Conservation (phyloP, 2,329 filamentous ascomycete species). For the Xylariaceae sp. region DNA sequence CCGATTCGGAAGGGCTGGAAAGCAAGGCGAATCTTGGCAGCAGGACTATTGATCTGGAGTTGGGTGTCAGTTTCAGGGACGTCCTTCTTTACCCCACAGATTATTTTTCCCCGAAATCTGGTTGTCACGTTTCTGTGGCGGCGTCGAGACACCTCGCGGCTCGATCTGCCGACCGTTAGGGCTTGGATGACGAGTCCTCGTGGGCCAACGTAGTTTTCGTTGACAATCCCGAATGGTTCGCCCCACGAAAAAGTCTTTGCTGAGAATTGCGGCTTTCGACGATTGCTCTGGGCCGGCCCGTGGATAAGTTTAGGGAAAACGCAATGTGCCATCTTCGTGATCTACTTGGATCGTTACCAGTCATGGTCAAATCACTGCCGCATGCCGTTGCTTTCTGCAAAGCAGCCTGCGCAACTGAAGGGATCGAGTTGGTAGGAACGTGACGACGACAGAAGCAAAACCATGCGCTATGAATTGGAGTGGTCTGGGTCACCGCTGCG, state of each 20-base stretch:
- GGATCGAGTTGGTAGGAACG: slow-evolving; percentile 5
- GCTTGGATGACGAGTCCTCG: slow-evolving; percentile 32
- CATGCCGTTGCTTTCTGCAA: slow-evolving; percentile 18
- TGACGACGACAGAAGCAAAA: background rate
- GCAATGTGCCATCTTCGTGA: slow-evolving; percentile 20
- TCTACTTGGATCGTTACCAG: slow-evolving; percentile 17
- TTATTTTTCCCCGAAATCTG: background rate
- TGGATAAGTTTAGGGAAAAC: slow-evolving; percentile 23
- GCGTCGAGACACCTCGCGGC: slow-evolving; percentile 21
- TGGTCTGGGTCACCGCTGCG: slow-evolving; percentile 25
- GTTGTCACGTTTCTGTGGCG: slow-evolving; percentile 9
- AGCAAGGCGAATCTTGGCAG: slow-evolving; percentile 39
- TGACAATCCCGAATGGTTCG: slow-evolving; percentile 23
- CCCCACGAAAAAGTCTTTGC: slow-evolving; percentile 28
- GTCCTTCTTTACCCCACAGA: slow-evolving; percentile 30
- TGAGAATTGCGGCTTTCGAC: no score
- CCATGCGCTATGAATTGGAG: slow-evolving; percentile 7
- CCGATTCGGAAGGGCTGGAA: slow-evolving; percentile 33
- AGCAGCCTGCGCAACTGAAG: slow-evolving; percentile 6
- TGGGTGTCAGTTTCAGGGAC: slow-evolving; percentile 28
- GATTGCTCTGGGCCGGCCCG: slow-evolving; percentile 14
- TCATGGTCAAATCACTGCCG: background rate
- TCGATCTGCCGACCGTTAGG: slow-evolving; percentile 33
- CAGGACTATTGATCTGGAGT: slow-evolving; percentile 29
- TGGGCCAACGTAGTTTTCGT: slow-evolving; percentile 22